Evolutionary conservation across 768 basidiomycete genomes (phyloP), one percentile per base, ranked within the genome.

Genomic region (Rubroboletus satanas): DNA sequence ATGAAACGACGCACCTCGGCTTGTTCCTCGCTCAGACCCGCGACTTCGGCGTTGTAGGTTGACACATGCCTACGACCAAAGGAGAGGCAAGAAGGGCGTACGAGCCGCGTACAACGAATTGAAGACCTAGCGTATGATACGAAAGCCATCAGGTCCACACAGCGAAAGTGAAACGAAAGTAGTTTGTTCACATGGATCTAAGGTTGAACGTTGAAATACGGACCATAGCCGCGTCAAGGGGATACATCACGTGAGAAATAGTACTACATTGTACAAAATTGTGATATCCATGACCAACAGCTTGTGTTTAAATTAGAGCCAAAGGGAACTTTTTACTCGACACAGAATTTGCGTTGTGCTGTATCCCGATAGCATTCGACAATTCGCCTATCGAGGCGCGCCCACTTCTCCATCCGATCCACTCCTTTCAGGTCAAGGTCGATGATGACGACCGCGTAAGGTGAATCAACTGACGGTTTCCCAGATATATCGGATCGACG

Each of bases 381-480:
- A 56, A 98, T 90, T 58, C 79, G 77, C 51, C 70, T 66, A 70
- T 98, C 95, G 58, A 93, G 71, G 53, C 79, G 73, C 57, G 79
- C 79, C 93, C 93, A 98, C 59, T 79, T 80, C 37, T 63, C 68
- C 50, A 98, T 66, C 62, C 84, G 81, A 28, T 72, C 66, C 61
- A 88, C 71, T 46, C 79, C 77, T 73, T 98, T 98, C 52, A 84
- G 77, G 70, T 95, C 96, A 45, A 97, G 73, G 69, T 98, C 96
- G 61, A 98, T 91, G 35, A 93, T 74, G 31, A 81, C 85, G 28
- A 90, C 77, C 17, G 73, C 71, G 61, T 55, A 73, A 70, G 51
- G 55, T 37, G 46, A 52, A 43, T 37, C 50, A 29, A 39, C 74
- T 55, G 56, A 80, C 70, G 45, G 75, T 64, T 23, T 17, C 12